phyloP scores from a whole-genome alignment of 768 basidiomycete species.

The Galerina marginata region DNA sequence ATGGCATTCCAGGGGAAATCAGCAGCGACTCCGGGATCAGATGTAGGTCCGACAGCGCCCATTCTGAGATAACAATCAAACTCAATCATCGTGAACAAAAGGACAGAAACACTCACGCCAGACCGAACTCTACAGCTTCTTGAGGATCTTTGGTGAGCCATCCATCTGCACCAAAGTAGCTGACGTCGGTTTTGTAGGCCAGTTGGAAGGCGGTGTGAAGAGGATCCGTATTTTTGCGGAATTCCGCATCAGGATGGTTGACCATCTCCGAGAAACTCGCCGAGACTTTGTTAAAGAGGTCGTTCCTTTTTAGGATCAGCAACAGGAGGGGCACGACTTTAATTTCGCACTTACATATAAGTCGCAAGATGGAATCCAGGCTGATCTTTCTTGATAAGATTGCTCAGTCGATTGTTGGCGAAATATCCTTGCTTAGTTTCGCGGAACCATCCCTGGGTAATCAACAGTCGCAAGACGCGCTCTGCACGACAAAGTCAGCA shows the following conservation, averaged over 20 bases:
- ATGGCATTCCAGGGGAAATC: constrained; percentile 45
- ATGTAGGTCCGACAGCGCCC: constrained; percentile 43
- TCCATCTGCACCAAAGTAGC: constrained; percentile 41
- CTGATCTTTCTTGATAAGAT: constrained; percentile 39
- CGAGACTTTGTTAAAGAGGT: constrained; percentile 39
- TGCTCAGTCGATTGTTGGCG: constrained; percentile 42
- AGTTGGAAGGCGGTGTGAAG: constrained; percentile 45
- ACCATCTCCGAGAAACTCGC: constrained; percentile 38
- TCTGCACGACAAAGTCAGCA: constrained; percentile 24
- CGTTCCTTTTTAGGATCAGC: constrained; percentile 30
- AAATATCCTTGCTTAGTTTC: constrained; percentile 42
- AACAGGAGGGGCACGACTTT: neutral
- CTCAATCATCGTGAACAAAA: neutral
- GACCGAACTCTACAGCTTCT: constrained; percentile 40
- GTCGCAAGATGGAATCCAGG: constrained; percentile 42
- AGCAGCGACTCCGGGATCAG: constrained; percentile 42
- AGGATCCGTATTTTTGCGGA: constrained; percentile 38
- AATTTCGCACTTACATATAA: constrained; percentile 34
- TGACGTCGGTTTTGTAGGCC: constrained; percentile 38
- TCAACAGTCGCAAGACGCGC: constrained; percentile 39
- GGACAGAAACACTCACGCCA: constrained; percentile 30
- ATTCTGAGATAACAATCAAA: constrained; percentile 25
- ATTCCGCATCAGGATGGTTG: constrained; percentile 39
- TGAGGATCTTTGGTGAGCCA: constrained; percentile 44
- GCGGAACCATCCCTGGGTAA: constrained; percentile 43